Evolutionary conservation across 495 filamentous ascomycete species (phyloP), one percentile per base, ranked within the genome.

Genomic region (Hypoxylon rickii): DNA sequence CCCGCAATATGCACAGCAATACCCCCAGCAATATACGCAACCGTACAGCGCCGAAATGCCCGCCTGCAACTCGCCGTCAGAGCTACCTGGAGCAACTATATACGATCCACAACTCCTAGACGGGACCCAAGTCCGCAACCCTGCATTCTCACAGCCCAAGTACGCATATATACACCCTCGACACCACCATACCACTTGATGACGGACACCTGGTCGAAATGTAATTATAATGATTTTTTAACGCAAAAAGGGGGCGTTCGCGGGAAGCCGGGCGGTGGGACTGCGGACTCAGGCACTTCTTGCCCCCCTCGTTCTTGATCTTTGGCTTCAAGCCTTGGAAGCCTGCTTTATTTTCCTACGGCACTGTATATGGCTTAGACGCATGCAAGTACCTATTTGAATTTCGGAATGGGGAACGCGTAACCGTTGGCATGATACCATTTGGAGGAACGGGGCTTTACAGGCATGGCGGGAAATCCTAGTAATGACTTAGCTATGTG

Each of bases 1-100:
- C 31, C 64, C 58, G 32, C 50, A 43, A 12, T 60, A 63, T 12
- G n/a, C 54, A 1, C 53, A 50, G 13, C 46, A 47, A 41, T 67
- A 67, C 15, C 44, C 57, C 11, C 60, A 64, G 11, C 64, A 57
- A 20, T 64, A 64, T 21, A 6, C 32, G 7, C 55, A 53, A 18
- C 60, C 22, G 17, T 61, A 61, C 26, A 59, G 50, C 22, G 50
- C 53, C 10, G 66, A 69, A 24, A 33, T 69, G 1, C 44, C 66
- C 4, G 53, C 38, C n/a, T 21, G 49, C 18, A 58, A 47, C 12
- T 32, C 50, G 11, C 59, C 56, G 13, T 52, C 56, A 16, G 66
- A 69, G 22, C 45, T 66, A 15, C 53, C 66, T 0, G 59, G 47
- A 15, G 49, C 69, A 48, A 58, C 37, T 16, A 57, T 52, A 40